A percentile compares a stretch with the other conserved stretches of the same genome.
These are phyloP conservation scores for Cordyceps javanica DNA, from an alignment of 2,329 filamentous ascomycete genomes.

Conservation along the genomic window DNA sequence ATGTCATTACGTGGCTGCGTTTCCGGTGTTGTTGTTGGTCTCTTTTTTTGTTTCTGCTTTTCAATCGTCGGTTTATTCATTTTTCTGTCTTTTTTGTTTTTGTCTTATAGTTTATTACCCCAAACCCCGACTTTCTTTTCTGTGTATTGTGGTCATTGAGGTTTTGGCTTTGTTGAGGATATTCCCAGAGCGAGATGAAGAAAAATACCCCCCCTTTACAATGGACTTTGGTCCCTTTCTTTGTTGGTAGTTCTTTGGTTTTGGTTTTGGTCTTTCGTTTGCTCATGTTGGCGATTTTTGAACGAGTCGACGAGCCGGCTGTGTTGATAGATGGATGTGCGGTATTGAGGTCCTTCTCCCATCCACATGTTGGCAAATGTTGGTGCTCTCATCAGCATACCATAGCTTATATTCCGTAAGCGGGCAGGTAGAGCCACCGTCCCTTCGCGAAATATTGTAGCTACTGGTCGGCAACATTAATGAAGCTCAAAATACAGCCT, in stretches of 20 bases:
- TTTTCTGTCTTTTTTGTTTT: constrained; percentile 9
- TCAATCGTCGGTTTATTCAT: constrained; percentile 7
- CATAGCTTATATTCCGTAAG: too few species aligned
- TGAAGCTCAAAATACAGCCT: background rate
- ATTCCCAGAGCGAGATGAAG: constrained; percentile 13
- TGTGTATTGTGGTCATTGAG: constrained; percentile 10
- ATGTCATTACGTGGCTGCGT: constrained; percentile 14
- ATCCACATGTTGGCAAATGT: too few species aligned
- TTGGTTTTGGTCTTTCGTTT: too few species aligned
- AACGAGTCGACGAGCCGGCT: background rate
- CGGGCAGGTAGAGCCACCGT: too few species aligned
- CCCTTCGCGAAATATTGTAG: too few species aligned
- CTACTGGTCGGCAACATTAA: too few species aligned
- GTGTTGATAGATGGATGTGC: background rate
- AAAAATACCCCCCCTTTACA: constrained; percentile 9
- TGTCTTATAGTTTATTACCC: constrained; percentile 11
- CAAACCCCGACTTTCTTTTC: constrained; percentile 4
- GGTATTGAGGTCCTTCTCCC: background rate
- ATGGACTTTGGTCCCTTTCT: background rate
- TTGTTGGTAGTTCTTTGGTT: background rate
- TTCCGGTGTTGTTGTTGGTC: constrained; percentile 9
- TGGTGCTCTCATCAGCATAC: too few species aligned
- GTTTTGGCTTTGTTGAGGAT: constrained; percentile 9
- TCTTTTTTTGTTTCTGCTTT: constrained; percentile 7
- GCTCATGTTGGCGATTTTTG: background rate